phyloP scores from a whole-genome alignment of 2,329 filamentous ascomycete genomes.

The Zopfia rhizophila region DNA sequence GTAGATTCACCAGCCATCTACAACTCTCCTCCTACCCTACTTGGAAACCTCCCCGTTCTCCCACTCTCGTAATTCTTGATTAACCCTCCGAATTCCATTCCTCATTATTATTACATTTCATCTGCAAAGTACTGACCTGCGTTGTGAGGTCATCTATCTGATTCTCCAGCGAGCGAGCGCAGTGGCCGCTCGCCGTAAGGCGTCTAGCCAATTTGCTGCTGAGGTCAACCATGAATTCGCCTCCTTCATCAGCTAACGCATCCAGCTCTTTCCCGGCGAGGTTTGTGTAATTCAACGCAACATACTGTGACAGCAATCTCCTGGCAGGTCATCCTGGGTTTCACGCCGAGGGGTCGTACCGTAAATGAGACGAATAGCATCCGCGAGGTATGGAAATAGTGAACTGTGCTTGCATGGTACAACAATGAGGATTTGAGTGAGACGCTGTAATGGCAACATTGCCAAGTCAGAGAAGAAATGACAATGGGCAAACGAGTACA shows the following conservation, averaged over 20 bases:
- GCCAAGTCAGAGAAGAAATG: slow-evolving; percentile 5
- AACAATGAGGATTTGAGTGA: slow-evolving; percentile 10
- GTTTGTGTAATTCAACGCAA: slow-evolving; percentile 8
- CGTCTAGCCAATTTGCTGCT: slow-evolving; percentile 6
- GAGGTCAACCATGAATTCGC: slow-evolving; percentile 9
- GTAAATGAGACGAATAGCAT: slow-evolving; percentile 15
- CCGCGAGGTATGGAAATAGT: slow-evolving; percentile 7
- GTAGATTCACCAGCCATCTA: too few species aligned
- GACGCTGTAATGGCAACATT: slow-evolving; percentile 6
- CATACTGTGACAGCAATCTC: slow-evolving; percentile 8
- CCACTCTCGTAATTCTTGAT: slow-evolving; percentile 26
- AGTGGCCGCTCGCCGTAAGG: neutral
- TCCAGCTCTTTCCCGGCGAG: slow-evolving; percentile 5
- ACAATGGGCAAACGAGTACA: slow-evolving; percentile 12
- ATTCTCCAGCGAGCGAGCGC: neutral
- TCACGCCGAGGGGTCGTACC: slow-evolving; percentile 8
- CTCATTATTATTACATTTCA: slow-evolving; percentile 1
- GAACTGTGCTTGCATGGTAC: slow-evolving; percentile 2
- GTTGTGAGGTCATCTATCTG: neutral
- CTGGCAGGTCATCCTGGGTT: slow-evolving; percentile 5
- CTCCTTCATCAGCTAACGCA: slow-evolving; percentile 3
- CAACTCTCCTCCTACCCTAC: too few species aligned
- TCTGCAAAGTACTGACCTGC: neutral
- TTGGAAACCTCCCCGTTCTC: too few species aligned
- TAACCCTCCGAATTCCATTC: neutral